Conservation (phyloP, 176 grass and related monocot species). For the Bromus sterilis region DNA sequence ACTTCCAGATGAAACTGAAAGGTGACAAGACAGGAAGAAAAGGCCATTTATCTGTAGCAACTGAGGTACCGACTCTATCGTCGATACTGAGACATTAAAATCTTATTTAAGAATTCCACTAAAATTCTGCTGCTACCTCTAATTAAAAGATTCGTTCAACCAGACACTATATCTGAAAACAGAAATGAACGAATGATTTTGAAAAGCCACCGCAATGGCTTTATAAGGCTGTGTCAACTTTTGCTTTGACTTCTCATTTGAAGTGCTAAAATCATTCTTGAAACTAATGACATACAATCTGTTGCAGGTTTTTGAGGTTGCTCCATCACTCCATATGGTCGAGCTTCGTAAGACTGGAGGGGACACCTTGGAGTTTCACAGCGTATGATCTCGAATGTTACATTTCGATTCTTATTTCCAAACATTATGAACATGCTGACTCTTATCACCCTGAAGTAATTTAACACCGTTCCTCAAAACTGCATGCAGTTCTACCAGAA, state of each 20-base stretch:
- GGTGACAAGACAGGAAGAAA: conserved; percentile 95
- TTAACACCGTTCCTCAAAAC: not conserved
- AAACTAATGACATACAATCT: not conserved
- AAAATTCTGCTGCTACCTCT: not conserved
- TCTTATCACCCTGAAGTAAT: not conserved
- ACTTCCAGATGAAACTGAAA: conserved; percentile 85
- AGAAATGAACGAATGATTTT: not conserved
- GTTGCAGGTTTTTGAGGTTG: conserved; percentile 94
- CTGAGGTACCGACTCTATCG: conserved; percentile 37
- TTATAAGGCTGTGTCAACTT: not conserved
- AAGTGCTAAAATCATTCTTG: not conserved
- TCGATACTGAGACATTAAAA: not conserved
- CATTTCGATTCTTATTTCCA: not conserved
- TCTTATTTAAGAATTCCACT: not conserved
- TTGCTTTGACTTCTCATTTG: not conserved
- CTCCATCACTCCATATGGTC: conserved; percentile 90
- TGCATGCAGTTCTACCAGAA: conserved; percentile 83
- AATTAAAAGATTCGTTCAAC: not conserved
- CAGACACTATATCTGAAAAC: not conserved
- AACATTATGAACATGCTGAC: not conserved
- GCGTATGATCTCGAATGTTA: conserved; percentile 28
- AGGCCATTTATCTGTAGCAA: conserved; percentile 86
- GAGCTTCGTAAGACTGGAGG: conserved; percentile 97
- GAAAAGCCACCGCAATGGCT: not conserved
- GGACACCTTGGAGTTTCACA: conserved; percentile 96